Percentiles rank a stretch among this genome's conserved stretches.
Conservation (phyloP, 225 moss, liverwort and hornwort species). For the Bryoerythrophyllum caledonicum region DNA sequence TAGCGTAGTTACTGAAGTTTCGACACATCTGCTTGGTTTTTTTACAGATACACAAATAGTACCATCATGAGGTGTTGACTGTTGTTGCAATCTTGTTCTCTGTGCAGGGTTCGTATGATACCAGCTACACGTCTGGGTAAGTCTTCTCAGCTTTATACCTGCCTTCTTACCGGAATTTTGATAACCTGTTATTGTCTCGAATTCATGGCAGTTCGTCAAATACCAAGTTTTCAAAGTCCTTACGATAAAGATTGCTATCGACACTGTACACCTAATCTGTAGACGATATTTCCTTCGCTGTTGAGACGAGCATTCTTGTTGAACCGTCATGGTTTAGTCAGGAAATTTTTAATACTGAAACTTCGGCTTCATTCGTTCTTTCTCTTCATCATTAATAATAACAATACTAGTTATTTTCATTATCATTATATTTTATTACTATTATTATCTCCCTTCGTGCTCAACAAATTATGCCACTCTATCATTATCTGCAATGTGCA, state of each 20-base stretch:
- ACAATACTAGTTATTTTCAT: not conserved
- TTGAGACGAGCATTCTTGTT: not conserved
- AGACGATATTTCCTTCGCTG: not conserved
- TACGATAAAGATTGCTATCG: not conserved
- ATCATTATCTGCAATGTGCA: slow-evolving; percentile 21
- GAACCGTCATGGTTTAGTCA: not conserved
- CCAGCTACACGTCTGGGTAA: slow-evolving; percentile 35
- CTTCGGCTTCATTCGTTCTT: not conserved
- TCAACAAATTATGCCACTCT: not conserved
- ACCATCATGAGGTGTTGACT: not conserved
- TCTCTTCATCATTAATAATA: not conserved
- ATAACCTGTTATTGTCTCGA: not conserved
- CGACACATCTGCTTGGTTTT: not conserved
- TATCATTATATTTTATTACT: not conserved
- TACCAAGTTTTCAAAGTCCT: not conserved
- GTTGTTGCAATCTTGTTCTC: not conserved
- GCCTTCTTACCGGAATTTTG: not conserved
- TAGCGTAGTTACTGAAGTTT: not conserved
- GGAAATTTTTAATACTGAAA: not conserved
- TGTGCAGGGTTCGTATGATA: slow-evolving; percentile 43
- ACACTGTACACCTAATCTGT: not conserved
- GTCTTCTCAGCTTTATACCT: not conserved
- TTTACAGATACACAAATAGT: not conserved
- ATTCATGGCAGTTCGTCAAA: not conserved
- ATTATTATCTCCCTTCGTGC: not conserved